Percentiles rank a stretch among this genome's conserved stretches.
These are phyloP conservation scores for Aspergillus indologenus DNA, from an alignment of 495 filamentous ascomycete genomes.

Conservation along the genomic window DNA sequence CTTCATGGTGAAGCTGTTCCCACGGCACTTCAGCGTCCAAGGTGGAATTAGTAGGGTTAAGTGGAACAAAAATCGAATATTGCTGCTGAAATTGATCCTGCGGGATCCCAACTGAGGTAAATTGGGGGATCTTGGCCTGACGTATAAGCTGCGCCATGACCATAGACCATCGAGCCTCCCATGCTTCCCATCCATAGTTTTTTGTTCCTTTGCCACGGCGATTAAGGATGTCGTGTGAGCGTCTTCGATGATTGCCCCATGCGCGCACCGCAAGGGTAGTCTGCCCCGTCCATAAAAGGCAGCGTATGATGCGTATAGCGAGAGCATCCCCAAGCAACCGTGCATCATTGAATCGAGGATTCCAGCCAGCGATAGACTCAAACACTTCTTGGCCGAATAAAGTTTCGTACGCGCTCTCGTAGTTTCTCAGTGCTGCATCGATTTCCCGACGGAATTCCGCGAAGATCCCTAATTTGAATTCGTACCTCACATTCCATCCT, in stretches of 20 bases:
- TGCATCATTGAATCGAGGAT: slow-evolving; percentile 79
- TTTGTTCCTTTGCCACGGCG: slow-evolving; percentile 76
- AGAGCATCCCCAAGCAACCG: slow-evolving; percentile 76
- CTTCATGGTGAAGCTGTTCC: slow-evolving; percentile 80
- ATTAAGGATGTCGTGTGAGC: slow-evolving; percentile 71
- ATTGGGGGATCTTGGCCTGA: slow-evolving; percentile 49
- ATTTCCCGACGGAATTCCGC: slow-evolving; percentile 89
- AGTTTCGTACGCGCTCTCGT: slow-evolving; percentile 78
- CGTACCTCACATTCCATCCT: slow-evolving; percentile 88
- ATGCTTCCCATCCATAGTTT: slow-evolving; percentile 84
- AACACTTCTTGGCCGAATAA: slow-evolving; percentile 78
- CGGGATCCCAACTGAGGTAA: slow-evolving; percentile 25
- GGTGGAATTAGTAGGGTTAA: slow-evolving; percentile 65
- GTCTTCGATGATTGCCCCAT: slow-evolving; percentile 71
- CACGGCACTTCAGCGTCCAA: slow-evolving; percentile 68
- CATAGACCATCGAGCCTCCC: slow-evolving; percentile 79
- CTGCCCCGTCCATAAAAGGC: slow-evolving; percentile 70
- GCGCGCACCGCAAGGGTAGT: slow-evolving; percentile 70
- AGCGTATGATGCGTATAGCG: slow-evolving; percentile 74
- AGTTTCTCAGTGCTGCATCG: slow-evolving; percentile 78
- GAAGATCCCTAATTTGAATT: slow-evolving; percentile 86
- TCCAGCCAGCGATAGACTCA: slow-evolving; percentile 83
- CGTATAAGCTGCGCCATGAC: slow-evolving; percentile 79
- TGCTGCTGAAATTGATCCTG: slow-evolving; percentile 24
- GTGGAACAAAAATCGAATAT: slow-evolving; percentile 50